Base-by-base conservation (phyloP, 148 eudicot species). In the Silene uniflora region DNA sequence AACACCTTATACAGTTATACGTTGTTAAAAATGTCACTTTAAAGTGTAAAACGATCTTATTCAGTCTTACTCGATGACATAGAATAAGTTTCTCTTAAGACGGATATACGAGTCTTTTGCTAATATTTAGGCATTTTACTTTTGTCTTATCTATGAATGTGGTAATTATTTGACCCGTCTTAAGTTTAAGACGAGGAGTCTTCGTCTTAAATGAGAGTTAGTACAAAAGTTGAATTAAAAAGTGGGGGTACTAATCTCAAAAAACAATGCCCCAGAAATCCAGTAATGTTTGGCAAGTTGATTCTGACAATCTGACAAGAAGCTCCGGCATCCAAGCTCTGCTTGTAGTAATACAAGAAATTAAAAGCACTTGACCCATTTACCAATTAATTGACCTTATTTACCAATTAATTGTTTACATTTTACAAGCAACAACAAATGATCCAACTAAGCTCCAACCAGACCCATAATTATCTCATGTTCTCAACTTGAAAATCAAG, bases 361-460 rank as follows among this genome's bases (percentile, higher is more conserved):
- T 59, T 59, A 59, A 52, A 60, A 62, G 32, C 66, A 62, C 32
- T 62, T 62, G 66, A 23, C 66, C 66, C 66, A 62, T 62, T 62
- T 62, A 22, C 29, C 66, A 23, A 52, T 13, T 12, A 0, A 22
- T 61, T 23, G 27, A 22, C 66, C 61, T n/a, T n/a, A 62, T 62
- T 62, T 62, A 22, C 29, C 66, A 23, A 52, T 13, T 12, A 0
- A 9, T 61, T 22, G 27, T 29, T 29, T 29, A 29, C 32, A 22
- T 25, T 17, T 49, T 49, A 11, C 0, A 62, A 22, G 0, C 18
- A 22, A 22, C 12, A 22, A 62, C 65, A 62, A 23, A 23, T 10
- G 24, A 59, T 62, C 65, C 32, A 62, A 1, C 62, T 10, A 19
- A 59, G 62, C 62, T 59, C 62, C 65, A 62, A 23, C 66, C 32